Base-by-base conservation (phyloP, 805 yeast genomes). In the Alloascoidea africana region DNA sequence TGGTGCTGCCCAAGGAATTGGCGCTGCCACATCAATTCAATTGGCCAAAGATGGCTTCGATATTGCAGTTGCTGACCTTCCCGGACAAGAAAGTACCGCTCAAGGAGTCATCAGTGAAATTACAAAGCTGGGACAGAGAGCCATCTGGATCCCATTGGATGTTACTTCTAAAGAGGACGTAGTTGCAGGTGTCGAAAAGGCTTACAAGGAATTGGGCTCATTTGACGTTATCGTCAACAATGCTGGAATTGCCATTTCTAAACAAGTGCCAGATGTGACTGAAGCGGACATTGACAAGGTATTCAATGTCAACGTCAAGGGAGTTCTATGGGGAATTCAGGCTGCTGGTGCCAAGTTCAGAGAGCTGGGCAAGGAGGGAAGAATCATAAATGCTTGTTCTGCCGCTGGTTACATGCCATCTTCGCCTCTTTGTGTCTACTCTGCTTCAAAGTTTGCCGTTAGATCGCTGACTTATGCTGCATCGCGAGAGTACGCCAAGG, bases 391-490 rank as follows among this genome's bases (percentile, higher is more conserved):
- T 39, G 56, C 56, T 3, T 47, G 51, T 32, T 56, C 62, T 3
- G 52, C 56, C 36, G 54, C 49, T n/a, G 50, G 56, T 5, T 51
- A 49, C 30, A 40, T 47, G 13, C 55, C 52, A 3, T 49, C 52
- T 36, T 49, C 50, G 3, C 41, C 48, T 27, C 36, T 56, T 23
- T 50, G 55, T n/a, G 37, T 46, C 11, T 59, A 59, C 37, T 48
- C 55, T 13, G 49, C 56, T 5, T 41, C 59, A 5, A 56, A 59
- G 39, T 54, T 50, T 39, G 63, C 62, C 3, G 54, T 60, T n/a
- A 53, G 46, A 39, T 54, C 50, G 8, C 38, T 59, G 27, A 58
- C 62, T 1, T 56, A 55, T 38, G 46, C 50, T 6, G 54, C 58
- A 30, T 59, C 65, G 3, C 45, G 52, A 38, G 63, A 59, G 38